Evolutionary conservation across 1,284 basidiomycete genomes (phyloP).

Genomic region (Apiotrichum laibachii): DNA sequence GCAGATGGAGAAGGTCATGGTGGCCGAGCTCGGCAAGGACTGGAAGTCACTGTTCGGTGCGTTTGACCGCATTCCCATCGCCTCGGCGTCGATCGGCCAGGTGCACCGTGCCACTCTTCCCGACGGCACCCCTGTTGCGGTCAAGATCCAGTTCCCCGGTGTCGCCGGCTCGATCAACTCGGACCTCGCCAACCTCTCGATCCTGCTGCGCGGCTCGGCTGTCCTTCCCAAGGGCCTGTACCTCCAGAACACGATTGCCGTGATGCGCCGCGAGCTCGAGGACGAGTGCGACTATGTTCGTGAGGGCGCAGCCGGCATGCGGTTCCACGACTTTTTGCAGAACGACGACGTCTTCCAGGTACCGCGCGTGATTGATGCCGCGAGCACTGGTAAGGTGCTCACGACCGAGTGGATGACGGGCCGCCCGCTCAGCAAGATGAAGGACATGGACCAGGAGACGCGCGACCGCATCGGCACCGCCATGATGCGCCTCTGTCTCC

Average conservation of each 20-base stretch:
- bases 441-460: constrained; percentile 61
- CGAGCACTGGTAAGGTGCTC: constrained; percentile 75
- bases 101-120: constrained; percentile 77
- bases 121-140: constrained; percentile 61
- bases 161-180: constrained; percentile 80
- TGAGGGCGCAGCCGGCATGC: constrained; percentile 71
- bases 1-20: constrained; percentile 92
- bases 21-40: constrained; percentile 66
- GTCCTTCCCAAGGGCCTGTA: constrained; percentile 86
- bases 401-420: constrained; percentile 88
- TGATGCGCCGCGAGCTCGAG: constrained; percentile 84
- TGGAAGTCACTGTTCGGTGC: constrained; percentile 71
- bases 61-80: constrained; percentile 86
- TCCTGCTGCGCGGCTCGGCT: constrained; percentile 74
- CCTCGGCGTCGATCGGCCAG: constrained; percentile 95
- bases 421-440: constrained; percentile 68
- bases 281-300: constrained; percentile 94
- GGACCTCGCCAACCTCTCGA: constrained; percentile 81
- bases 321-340: constrained; percentile 63
- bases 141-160: constrained; percentile 96
- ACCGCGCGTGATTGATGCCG: constrained; percentile 73
- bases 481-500: constrained; percentile 81
- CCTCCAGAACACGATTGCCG: constrained; percentile 80
- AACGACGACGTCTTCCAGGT: constrained; percentile 70
- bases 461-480: constrained; percentile 80